Percentiles rank a stretch among this genome's conserved stretches.
phyloP scores from a whole-genome alignment of 139 green algal genomes.

The Coelastrella sp. region DNA sequence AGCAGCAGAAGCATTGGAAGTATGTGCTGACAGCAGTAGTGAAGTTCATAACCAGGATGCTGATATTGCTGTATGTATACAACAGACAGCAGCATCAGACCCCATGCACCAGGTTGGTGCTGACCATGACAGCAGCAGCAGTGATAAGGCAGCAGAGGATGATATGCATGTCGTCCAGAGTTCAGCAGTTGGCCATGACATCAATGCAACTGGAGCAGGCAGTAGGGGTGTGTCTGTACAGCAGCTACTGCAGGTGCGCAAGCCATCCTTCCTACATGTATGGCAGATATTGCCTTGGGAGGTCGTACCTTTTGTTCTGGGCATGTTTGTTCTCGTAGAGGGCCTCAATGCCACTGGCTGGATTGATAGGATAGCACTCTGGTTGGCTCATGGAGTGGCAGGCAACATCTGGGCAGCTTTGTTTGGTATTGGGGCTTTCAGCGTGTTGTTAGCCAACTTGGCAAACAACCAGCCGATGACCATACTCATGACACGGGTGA shows the following conservation, averaged over 20 bases:
- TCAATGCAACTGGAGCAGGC: background rate
- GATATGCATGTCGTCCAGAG: no score
- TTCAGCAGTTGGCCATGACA: no score
- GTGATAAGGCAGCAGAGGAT: no score
- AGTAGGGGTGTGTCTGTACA: background rate
- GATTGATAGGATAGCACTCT: slow-evolving; percentile 52
- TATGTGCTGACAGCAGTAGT: background rate
- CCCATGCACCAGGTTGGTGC: background rate
- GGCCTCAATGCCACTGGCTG: slow-evolving; percentile 55
- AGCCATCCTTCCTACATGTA: background rate
- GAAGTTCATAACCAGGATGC: background rate
- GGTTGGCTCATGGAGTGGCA: background rate
- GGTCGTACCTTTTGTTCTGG: slow-evolving; percentile 63
- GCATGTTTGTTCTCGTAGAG: slow-evolving; percentile 69
- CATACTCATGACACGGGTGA: slow-evolving; percentile 62
- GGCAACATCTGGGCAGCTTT: background rate
- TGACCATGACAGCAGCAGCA: background rate
- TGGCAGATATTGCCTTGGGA: slow-evolving; percentile 7
- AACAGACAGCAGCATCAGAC: background rate
- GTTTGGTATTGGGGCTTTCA: slow-evolving; percentile 46
- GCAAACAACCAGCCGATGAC: slow-evolving; percentile 73
- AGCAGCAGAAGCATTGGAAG: background rate
- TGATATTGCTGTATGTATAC: background rate
- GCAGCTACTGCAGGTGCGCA: background rate
- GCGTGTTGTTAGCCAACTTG: slow-evolving; percentile 55